Conservation (phyloP, 139 green algal species). For the Chlorella sp. region DNA sequence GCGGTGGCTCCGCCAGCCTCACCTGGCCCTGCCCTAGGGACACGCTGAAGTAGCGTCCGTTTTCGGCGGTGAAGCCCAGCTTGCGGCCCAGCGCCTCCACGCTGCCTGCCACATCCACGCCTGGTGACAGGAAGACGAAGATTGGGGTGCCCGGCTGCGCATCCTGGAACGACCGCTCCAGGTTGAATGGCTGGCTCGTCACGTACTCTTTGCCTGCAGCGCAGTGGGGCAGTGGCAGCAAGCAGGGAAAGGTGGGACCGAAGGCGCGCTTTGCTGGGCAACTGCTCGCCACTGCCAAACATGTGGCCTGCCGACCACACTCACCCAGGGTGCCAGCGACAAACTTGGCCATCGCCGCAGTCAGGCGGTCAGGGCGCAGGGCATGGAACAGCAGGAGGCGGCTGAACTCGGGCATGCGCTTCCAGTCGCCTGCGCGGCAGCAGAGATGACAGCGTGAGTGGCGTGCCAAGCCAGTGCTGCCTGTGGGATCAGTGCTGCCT, state of each 20-base stretch:
- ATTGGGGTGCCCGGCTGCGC: constrained; percentile 78
- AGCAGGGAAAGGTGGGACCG: no score
- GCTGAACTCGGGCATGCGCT: constrained; percentile 89
- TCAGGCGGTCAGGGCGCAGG: constrained; percentile 89
- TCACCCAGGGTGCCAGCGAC: constrained; percentile 81
- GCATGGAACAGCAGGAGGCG: constrained; percentile 84
- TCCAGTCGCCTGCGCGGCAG: constrained; percentile 81
- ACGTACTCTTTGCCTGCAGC: constrained; percentile 56
- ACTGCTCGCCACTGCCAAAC: no score
- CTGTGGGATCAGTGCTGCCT: not conserved
- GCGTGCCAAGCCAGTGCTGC: not conserved
- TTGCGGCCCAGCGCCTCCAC: constrained; percentile 86
- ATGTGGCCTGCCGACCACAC: not conserved
- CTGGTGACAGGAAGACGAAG: constrained; percentile 92
- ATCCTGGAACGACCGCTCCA: constrained; percentile 82
- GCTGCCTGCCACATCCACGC: constrained; percentile 79
- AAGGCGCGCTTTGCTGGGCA: no score
- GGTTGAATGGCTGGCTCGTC: constrained; percentile 77
- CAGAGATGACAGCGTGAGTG: no score
- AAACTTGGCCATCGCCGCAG: constrained; percentile 84
- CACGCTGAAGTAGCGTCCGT: constrained; percentile 80
- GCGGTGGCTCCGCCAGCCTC: not conserved
- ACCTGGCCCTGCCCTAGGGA: constrained; percentile 85
- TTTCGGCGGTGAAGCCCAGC: constrained; percentile 79
- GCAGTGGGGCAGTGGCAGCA: no score